Evolutionary conservation across 768 basidiomycete genomes (phyloP).

Genomic region (Russula ochroleuca): DNA sequence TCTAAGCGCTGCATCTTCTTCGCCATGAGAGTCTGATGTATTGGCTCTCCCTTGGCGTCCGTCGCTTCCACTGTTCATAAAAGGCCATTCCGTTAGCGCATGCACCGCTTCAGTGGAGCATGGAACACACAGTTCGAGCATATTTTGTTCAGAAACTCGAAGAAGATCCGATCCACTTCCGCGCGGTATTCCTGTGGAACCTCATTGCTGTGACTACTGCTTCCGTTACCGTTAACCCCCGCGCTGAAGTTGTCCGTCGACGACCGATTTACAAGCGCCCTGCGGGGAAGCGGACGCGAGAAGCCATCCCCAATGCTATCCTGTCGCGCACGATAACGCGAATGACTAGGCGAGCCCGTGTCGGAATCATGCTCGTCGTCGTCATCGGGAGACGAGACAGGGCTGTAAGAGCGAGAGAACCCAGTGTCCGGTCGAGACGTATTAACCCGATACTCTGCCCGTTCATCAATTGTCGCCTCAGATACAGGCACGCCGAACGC

Average conservation of each 20-base stretch:
- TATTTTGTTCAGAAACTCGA: slow-evolving; percentile 78
- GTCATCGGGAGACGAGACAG: slow-evolving; percentile 34
- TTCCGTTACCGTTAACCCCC: slow-evolving; percentile 23
- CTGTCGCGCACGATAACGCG: slow-evolving; percentile 22
- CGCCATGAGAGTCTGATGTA: slow-evolving; percentile 97
- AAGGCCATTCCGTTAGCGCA: slow-evolving; percentile 27
- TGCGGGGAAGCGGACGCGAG: slow-evolving; percentile 13
- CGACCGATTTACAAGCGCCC: slow-evolving; percentile 27
- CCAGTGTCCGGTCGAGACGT: slow-evolving; percentile 32
- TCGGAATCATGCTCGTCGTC: slow-evolving; percentile 36
- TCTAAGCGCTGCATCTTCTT: slow-evolving; percentile 98
- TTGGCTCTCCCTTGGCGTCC: slow-evolving; percentile 92
- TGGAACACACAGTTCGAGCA: slow-evolving; percentile 82
- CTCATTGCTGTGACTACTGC: slow-evolving; percentile 47
- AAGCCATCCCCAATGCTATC: slow-evolving; percentile 23
- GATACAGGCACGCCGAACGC: slow-evolving; percentile 31
- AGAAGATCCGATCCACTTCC: slow-evolving; percentile 87
- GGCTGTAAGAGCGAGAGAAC: slow-evolving; percentile 27
- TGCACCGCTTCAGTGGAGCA: slow-evolving; percentile 11
- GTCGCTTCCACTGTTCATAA: slow-evolving; percentile 73
- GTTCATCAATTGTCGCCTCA: slow-evolving; percentile 30
- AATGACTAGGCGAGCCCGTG: slow-evolving; percentile 32
- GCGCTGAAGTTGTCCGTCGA: slow-evolving; percentile 31
- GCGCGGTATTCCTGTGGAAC: slow-evolving; percentile 75
- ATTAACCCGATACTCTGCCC: slow-evolving; percentile 24